Evolutionary conservation across 208 protist species (phyloP), one percentile per base, ranked within the genome.

Genomic region (Sergeia podlipaevii): DNA sequence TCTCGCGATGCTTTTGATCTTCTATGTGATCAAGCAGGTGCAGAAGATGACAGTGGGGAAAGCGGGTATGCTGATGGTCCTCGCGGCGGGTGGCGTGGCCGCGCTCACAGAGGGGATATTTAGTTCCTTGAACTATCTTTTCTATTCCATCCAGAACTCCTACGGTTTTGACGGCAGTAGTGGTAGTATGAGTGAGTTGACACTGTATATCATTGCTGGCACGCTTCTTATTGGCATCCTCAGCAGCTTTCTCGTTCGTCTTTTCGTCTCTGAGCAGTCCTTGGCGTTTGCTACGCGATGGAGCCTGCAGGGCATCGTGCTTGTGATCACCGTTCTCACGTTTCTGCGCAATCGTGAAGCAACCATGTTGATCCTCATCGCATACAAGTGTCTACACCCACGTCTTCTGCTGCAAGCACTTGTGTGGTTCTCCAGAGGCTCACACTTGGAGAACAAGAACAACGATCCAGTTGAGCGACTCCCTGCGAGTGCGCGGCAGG

Each of bases 31-130:
- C 3, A 60, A 67, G 1, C 55, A 70, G 15, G n/a, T 91, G 38
- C 78, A 87, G 44, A 54, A 53, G 18, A 84, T 78, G 73, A 76
- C 74, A 10, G 34, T 85, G 18, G 81, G 81, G 11, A 81, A 81
- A 41, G 43, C 80, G 27, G 67, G 65, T 3, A 17, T 87, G 48
- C 27, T 72, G 18, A 61, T 74, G 21, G 45, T 77, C 20, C n/a
- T 88, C 0, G 24, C 69, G 1, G 23, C 83, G 15, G 79, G 79
- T 13, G 84, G 84, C n/a, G 50, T 77, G 3, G 68, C 77, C 0
- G 73, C 68, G 24, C 32, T 76, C 24, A 44, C 67, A 20, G 77
- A 88, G 26, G 74, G 60, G 33, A 3, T 82, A 8, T 28, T 78
- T 23, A 70, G 55, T 34, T 53, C 68, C 1, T 13, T 11, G 0